Conservation (phyloP, 129 eudicot species). For the Centaurea solstitialis region DNA sequence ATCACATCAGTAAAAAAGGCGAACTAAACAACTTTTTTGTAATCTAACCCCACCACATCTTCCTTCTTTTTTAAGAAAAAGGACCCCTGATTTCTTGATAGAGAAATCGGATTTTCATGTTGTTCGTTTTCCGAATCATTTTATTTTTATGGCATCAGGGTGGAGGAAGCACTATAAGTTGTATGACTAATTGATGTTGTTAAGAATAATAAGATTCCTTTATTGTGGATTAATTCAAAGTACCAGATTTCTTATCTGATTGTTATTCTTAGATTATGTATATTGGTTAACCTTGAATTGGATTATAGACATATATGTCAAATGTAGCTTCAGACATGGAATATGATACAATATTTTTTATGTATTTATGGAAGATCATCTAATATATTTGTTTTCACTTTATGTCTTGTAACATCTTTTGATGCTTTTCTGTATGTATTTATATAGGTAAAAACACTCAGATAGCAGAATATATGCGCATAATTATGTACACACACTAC, state of each 20-base stretch:
- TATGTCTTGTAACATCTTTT: slow-evolving; percentile 19
- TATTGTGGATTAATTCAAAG: neutral
- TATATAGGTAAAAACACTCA: slow-evolving; percentile 9
- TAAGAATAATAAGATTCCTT: slow-evolving; percentile 30
- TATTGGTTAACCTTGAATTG: slow-evolving; percentile 8
- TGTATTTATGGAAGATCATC: slow-evolving; percentile 1
- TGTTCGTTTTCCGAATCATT: slow-evolving; percentile 13
- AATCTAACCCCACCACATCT: neutral
- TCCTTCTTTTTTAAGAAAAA: slow-evolving; percentile 21
- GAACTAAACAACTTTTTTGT: slow-evolving; percentile 13
- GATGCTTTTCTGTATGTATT: slow-evolving; percentile 25
- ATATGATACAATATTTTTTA: slow-evolving; percentile 10
- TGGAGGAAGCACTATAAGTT: slow-evolving; percentile 30
- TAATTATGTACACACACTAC: slow-evolving; percentile 5
- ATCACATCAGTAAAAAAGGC: slow-evolving; percentile 14
- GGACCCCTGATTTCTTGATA: slow-evolving; percentile 21
- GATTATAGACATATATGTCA: slow-evolving; percentile 24
- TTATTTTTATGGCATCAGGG: slow-evolving; percentile 11
- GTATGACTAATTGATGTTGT: slow-evolving; percentile 42
- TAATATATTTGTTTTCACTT: slow-evolving; percentile 19
- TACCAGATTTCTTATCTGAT: neutral
- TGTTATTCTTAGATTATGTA: slow-evolving; percentile 12
- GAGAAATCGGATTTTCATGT: slow-evolving; percentile 14
- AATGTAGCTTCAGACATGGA: slow-evolving; percentile 3
- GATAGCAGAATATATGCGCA: slow-evolving; percentile 29